Percentiles rank a stretch among this genome's conserved stretches.
These are phyloP conservation scores for Guadua angustifolia DNA, from an alignment of 176 grass and related monocot species.

Conservation along the genomic window DNA sequence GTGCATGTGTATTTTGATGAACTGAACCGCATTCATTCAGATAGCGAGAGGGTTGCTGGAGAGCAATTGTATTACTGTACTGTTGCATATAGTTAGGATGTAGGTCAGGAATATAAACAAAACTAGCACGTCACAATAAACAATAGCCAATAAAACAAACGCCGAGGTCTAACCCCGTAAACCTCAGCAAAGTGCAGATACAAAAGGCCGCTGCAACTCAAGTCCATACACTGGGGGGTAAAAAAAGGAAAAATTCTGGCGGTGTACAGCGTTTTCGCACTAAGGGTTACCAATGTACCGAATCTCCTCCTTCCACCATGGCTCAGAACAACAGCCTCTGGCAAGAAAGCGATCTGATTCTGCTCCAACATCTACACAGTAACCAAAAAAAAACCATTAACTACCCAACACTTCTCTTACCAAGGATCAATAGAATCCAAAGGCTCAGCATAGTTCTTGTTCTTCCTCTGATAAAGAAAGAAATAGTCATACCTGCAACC, in stretches of 20 bases:
- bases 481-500: conserved; percentile 28
- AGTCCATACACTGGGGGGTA: conserved; percentile 36
- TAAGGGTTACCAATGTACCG: conserved; percentile 29
- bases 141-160: conserved; percentile 51
- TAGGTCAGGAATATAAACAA: conserved; percentile 5
- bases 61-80: not conserved
- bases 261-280: conserved; percentile 29
- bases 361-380: conserved; percentile 23
- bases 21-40: not conserved
- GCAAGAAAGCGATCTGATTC: conserved; percentile 20
- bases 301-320: conserved; percentile 33
- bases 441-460: not conserved
- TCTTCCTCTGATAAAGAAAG: too few relatives aligned
- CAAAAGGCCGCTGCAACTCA: conserved; percentile 47
- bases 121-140: conserved; percentile 49
- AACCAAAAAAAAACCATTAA: not conserved
- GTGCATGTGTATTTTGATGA: not conserved
- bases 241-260: conserved; percentile 5
- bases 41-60: not conserved
- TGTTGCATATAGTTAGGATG: not conserved
- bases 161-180: conserved; percentile 37
- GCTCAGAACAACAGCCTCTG: conserved; percentile 3
- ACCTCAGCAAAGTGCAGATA: conserved; percentile 49
- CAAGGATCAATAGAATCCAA: not conserved
- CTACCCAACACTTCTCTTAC: not conserved